These are phyloP conservation scores for Mycosphaerella arachidis DNA, from an alignment of 2,329 filamentous ascomycete species.

Conservation along the genomic window DNA sequence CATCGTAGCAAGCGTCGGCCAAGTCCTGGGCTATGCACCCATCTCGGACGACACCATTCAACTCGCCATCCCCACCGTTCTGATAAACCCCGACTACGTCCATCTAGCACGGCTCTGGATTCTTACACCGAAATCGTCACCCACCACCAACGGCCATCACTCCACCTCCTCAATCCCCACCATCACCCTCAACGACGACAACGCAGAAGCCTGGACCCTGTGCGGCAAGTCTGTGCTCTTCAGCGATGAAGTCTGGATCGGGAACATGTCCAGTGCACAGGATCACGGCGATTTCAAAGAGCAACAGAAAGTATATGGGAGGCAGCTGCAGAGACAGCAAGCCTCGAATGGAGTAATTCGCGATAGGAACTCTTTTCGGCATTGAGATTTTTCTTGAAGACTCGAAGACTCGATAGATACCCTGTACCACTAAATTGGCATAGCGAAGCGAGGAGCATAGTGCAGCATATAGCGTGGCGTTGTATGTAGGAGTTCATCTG, in stretches of 20 bases:
- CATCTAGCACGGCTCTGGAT: conserved; percentile 37
- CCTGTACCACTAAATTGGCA: conserved; percentile 10
- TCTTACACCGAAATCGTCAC: conserved; percentile 30
- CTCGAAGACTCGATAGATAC: conserved; percentile 3
- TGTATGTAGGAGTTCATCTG: neutral
- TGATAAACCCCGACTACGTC: conserved; percentile 30
- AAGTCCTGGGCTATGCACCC: conserved; percentile 31
- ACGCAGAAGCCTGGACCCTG: conserved; percentile 35
- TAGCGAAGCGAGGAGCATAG: neutral
- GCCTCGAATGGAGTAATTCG: conserved; percentile 4
- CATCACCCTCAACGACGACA: neutral
- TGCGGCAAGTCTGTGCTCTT: conserved; percentile 39
- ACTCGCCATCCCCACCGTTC: conserved; percentile 28
- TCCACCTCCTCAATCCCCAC: neutral
- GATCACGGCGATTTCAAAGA: conserved; percentile 20
- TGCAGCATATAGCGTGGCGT: neutral
- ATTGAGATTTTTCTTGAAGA: neutral
- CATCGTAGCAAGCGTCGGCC: conserved; percentile 25
- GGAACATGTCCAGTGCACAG: conserved; percentile 15
- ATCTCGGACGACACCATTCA: conserved; percentile 17
- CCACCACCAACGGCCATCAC: neutral
- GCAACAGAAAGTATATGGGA: conserved; percentile 20
- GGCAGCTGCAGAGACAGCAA: conserved; percentile 1
- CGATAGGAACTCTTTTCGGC: conserved; percentile 1
- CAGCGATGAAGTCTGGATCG: conserved; percentile 33